Conservation (phyloP, 148 eudicot species). For the Euryodendron excelsum region DNA sequence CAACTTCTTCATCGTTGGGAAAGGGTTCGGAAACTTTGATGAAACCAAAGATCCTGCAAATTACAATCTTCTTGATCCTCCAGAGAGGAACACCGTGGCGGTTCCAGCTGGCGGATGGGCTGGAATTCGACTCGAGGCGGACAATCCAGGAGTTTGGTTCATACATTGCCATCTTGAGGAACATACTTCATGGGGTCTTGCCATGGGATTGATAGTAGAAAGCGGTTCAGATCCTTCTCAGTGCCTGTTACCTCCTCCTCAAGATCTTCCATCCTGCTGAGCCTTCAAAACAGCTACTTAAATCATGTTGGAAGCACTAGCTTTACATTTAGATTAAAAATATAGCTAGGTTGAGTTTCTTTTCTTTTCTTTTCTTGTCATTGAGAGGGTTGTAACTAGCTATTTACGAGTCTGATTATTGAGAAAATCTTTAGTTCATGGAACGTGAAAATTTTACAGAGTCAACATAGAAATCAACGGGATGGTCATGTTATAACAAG, state of each 20-base stretch:
- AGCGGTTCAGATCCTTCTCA: slow-evolving; percentile 16
- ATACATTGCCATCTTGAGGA: slow-evolving; percentile 24
- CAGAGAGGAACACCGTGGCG: slow-evolving; percentile 25
- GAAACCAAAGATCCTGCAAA: neutral
- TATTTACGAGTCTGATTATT: no score
- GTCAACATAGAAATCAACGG: no score
- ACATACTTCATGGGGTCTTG: slow-evolving; percentile 25
- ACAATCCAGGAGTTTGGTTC: slow-evolving; percentile 29
- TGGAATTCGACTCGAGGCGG: slow-evolving; percentile 7
- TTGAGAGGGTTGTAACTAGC: no score
- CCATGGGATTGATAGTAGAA: slow-evolving; percentile 13
- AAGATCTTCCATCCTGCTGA: neutral
- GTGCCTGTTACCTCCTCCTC: neutral
- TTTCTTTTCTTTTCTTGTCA: no score
- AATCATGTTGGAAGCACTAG: no score
- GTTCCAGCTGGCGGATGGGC: slow-evolving; percentile 24
- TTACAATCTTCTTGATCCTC: slow-evolving; percentile 22
- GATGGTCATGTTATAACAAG: no score
- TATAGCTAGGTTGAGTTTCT: no score
- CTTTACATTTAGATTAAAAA: no score
- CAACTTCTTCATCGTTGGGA: slow-evolving; percentile 21
- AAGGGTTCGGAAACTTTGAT: slow-evolving; percentile 22
- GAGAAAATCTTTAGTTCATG: no score
- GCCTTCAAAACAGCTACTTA: no score
- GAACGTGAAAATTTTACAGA: no score